phyloP scores from a whole-genome alignment of 176 grass and related monocot species.

The Poa annua region DNA sequence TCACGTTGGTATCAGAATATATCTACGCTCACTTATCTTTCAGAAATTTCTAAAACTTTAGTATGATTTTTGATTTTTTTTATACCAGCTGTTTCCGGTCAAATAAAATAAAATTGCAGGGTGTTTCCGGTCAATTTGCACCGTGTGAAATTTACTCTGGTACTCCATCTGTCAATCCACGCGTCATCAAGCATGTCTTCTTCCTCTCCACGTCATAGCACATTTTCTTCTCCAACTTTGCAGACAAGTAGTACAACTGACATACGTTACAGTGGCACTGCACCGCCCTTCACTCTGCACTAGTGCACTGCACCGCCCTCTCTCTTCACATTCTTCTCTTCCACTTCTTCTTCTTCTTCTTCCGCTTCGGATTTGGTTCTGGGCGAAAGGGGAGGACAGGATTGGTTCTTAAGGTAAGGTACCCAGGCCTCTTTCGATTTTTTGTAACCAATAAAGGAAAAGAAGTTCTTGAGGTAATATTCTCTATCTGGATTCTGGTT shows the following conservation, averaged over 20 bases:
- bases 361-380: background rate
- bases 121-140: too few species aligned
- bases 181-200: background rate
- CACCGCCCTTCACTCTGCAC: background rate
- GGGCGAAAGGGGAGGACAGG: background rate
- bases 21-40: too few species aligned
- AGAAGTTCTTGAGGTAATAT: background rate
- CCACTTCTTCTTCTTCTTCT: background rate
- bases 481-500: background rate
- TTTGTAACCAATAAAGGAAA: background rate
- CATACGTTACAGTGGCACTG: constrained; percentile 2
- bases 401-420: background rate
- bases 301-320: background rate
- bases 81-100: too few species aligned
- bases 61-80: too few species aligned
- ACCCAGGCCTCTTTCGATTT: background rate
- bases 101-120: too few species aligned
- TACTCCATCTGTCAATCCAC: too few species aligned
- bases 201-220: background rate
- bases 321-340: background rate
- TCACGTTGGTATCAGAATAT: too few species aligned
- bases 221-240: background rate
- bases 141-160: too few species aligned
- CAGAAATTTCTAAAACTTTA: too few species aligned
- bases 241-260: background rate